Percentiles rank a stretch among this genome's conserved stretches.
phyloP scores from a whole-genome alignment of 2,329 filamentous ascomycete species.

The Talaromyces sp. region DNA sequence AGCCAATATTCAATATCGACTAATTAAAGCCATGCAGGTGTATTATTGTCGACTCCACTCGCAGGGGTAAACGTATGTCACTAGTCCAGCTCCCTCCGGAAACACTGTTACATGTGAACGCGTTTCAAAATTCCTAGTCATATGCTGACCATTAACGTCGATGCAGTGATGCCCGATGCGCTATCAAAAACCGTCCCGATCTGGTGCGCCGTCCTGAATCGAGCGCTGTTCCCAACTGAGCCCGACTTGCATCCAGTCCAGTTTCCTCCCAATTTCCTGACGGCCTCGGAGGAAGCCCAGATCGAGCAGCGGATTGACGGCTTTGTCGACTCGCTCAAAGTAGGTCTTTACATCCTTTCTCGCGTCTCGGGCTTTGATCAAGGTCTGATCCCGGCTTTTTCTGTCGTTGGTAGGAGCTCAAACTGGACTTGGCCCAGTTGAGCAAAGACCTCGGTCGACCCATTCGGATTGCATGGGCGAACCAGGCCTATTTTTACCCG shows the following conservation, averaged over 20 bases:
- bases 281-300: conserved; percentile 70
- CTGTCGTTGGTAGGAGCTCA: conserved; percentile 48
- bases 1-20: not conserved
- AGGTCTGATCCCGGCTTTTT: conserved; percentile 22
- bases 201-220: conserved; percentile 86
- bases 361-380: not conserved
- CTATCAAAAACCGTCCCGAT: conserved; percentile 89
- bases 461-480: conserved; percentile 73
- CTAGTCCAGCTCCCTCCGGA: conserved; percentile 3
- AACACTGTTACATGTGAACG: conserved; percentile 13
- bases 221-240: conserved; percentile 62
- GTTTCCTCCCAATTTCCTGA: conserved; percentile 67
- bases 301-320: conserved; percentile 59
- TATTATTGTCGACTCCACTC: conserved; percentile 88
- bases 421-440: conserved; percentile 53
- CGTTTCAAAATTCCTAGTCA: not conserved
- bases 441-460: conserved; percentile 60
- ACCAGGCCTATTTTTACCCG: conserved; percentile 55
- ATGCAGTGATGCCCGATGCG: conserved; percentile 78
- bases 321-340: conserved; percentile 48
- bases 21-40: conserved; percentile 25
- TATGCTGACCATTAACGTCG: not conserved
- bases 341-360: conserved; percentile 14
- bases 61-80: conserved; percentile 71
- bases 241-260: conserved; percentile 50